These are phyloP conservation scores for Penicillium egyptiacum DNA, from an alignment of 495 filamentous ascomycete genomes.

Conservation along the genomic window DNA sequence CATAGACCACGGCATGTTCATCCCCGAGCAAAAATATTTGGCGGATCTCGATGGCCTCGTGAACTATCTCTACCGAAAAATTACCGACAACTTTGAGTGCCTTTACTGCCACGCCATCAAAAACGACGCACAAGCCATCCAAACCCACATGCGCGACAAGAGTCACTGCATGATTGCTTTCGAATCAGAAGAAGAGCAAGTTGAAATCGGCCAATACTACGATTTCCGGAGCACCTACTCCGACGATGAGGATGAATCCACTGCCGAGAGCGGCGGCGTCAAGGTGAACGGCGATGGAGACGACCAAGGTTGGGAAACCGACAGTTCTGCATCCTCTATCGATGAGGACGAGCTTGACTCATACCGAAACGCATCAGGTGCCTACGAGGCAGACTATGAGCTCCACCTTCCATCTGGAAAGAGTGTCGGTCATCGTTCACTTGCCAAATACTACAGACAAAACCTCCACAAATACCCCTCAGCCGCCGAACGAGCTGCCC, in stretches of 20 bases:
- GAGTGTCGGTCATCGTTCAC: conserved; percentile 85
- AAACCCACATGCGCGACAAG: conserved; percentile 96
- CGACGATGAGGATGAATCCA: conserved; percentile 58
- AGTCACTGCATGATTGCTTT: conserved; percentile 96
- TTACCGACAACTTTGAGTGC: conserved; percentile 75
- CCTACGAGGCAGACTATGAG: conserved; percentile 86
- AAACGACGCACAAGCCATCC: conserved; percentile 69
- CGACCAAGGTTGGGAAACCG: conserved; percentile 88
- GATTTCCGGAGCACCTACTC: conserved; percentile 96
- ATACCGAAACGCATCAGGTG: conserved; percentile 58
- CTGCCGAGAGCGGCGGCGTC: conserved; percentile 39
- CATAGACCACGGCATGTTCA: conserved; percentile 91
- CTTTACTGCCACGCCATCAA: conserved; percentile 80
- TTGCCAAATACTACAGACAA: conserved; percentile 85
- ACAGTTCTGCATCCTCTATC: conserved; percentile 78
- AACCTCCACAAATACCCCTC: conserved; percentile 83
- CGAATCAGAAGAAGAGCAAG: conserved; percentile 81
- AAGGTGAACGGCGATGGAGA: conserved; percentile 45
- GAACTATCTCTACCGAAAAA: conserved; percentile 70
- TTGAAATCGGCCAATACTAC: conserved; percentile 97
- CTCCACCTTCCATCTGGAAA: conserved; percentile 89
- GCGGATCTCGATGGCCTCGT: conserved; percentile 79
- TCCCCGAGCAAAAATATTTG: conserved; percentile 82
- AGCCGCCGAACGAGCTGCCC: conserved; percentile 56
- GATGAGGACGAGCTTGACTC: conserved; percentile 52